Evolutionary conservation across 2,329 filamentous ascomycete genomes (phyloP).

Genomic region (Raffaelea ambrosiae): DNA sequence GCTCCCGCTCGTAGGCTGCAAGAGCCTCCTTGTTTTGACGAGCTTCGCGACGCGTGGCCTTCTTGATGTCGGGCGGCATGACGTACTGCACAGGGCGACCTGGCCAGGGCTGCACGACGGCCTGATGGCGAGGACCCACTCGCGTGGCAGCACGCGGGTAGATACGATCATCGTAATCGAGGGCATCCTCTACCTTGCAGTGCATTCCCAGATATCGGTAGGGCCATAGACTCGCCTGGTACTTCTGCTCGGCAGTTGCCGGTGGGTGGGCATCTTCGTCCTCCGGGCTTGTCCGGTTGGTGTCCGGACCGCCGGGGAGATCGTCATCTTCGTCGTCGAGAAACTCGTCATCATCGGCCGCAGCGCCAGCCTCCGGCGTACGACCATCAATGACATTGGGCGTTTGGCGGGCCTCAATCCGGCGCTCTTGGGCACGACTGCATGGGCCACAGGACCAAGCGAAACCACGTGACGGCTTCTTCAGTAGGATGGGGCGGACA

Average conservation of each 20-base stretch:
- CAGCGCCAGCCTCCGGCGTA: slow-evolving; percentile 34
- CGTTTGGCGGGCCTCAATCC: slow-evolving; percentile 81
- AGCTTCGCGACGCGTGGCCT: slow-evolving; percentile 66
- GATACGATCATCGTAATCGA: slow-evolving; percentile 96
- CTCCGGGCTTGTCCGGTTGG: slow-evolving; percentile 56
- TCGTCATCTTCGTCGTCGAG: slow-evolving; percentile 72
- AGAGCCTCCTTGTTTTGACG: slow-evolving; percentile 74
- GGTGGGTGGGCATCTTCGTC: slow-evolving; percentile 46
- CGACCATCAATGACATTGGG: slow-evolving; percentile 64
- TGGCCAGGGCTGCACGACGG: slow-evolving; percentile 75
- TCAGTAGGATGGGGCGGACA: slow-evolving; percentile 81
- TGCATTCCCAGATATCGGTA: slow-evolving; percentile 94
- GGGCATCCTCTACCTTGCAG: slow-evolving; percentile 86
- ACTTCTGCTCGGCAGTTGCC: slow-evolving; percentile 76
- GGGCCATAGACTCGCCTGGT: slow-evolving; percentile 90
- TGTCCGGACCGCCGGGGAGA: slow-evolving; percentile 43
- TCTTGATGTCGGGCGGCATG: slow-evolving; percentile 83
- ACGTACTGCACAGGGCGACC: slow-evolving; percentile 84
- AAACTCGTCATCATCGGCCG: slow-evolving; percentile 56
- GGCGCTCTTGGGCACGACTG: slow-evolving; percentile 90
- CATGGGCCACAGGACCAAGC: slow-evolving; percentile 97
- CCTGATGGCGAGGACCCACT: slow-evolving; percentile 84
- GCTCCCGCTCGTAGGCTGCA: slow-evolving; percentile 74
- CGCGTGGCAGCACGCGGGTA: slow-evolving; percentile 93
- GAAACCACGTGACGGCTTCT: slow-evolving; percentile 95